phyloP scores from a whole-genome alignment of 1,284 basidiomycete species.

The Irpex rosettiformis region DNA sequence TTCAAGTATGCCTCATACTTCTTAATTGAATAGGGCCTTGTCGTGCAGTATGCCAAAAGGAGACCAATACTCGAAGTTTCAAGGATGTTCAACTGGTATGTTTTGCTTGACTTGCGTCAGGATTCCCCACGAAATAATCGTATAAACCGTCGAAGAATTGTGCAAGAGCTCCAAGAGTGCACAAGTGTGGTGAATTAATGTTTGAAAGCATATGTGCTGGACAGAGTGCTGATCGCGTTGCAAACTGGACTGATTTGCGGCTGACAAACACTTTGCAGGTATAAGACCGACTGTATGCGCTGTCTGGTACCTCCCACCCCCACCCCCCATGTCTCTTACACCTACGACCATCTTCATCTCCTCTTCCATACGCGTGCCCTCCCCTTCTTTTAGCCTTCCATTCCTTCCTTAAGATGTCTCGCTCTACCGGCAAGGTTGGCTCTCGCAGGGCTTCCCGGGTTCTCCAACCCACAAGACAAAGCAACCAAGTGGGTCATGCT shows the following conservation, averaged over 20 bases:
- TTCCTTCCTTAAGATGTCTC: neutral
- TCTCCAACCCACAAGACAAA: neutral
- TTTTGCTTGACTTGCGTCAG: no score
- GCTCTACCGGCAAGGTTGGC: neutral
- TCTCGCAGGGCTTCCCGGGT: neutral
- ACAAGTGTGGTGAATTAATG: no score
- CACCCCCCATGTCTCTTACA: neutral
- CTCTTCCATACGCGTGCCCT: no score
- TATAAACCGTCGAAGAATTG: no score
- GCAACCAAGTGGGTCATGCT: neutral
- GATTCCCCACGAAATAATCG: no score
- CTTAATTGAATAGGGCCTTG: no score
- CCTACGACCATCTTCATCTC: neutral
- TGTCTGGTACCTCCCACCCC: neutral
- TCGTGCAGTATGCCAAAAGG: no score
- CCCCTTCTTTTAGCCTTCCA: neutral
- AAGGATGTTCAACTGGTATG: no score
- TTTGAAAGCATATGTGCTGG: no score
- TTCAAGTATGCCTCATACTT: no score
- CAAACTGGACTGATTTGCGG: neutral
- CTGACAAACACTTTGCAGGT: neutral
- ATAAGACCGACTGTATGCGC: neutral
- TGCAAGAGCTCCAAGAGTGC: no score
- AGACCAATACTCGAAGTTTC: no score
- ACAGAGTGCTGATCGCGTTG: neutral